phyloP scores from a whole-genome alignment of 176 grass and related monocot species.

The Cymbopogon citratus region DNA sequence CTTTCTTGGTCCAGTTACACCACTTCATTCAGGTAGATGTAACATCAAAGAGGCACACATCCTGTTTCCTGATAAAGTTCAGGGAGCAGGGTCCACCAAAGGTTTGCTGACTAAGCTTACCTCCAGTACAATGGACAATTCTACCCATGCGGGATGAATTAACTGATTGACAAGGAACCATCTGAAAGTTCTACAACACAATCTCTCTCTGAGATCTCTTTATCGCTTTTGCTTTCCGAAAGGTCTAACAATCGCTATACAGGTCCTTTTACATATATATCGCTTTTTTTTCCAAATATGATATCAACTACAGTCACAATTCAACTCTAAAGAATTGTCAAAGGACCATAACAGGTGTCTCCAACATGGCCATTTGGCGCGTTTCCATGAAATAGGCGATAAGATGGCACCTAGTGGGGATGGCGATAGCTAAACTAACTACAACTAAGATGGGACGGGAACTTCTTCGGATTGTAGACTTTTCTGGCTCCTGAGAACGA shows the following conservation, averaged over 20 bases:
- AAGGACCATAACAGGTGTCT: constrained; percentile 4
- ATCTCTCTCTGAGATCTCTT: constrained; percentile 23
- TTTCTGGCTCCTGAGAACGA: constrained; percentile 41
- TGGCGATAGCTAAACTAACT: constrained; percentile 2
- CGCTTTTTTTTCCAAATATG: constrained; percentile 13
- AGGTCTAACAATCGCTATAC: constrained; percentile 19
- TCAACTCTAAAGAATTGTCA: constrained; percentile 14
- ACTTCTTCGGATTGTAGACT: constrained; percentile 41
- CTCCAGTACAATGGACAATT: not conserved
- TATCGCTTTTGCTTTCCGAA: constrained; percentile 23
- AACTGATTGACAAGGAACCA: not conserved
- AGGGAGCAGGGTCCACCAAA: not conserved
- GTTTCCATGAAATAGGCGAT: not conserved
- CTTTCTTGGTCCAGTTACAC: not conserved
- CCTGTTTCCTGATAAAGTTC: not conserved
- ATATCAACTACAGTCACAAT: constrained; percentile 3
- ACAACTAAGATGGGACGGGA: constrained; percentile 31
- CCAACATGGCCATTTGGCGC: not conserved
- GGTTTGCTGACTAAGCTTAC: not conserved
- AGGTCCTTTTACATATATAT: constrained; percentile 25
- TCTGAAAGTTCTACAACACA: not conserved
- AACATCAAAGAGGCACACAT: not conserved
- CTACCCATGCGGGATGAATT: not conserved
- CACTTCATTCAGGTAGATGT: not conserved
- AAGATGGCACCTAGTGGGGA: constrained; percentile 3